Evolutionary conservation across 1,284 basidiomycete genomes (phyloP).

Genomic region (Puccinia coronata): DNA sequence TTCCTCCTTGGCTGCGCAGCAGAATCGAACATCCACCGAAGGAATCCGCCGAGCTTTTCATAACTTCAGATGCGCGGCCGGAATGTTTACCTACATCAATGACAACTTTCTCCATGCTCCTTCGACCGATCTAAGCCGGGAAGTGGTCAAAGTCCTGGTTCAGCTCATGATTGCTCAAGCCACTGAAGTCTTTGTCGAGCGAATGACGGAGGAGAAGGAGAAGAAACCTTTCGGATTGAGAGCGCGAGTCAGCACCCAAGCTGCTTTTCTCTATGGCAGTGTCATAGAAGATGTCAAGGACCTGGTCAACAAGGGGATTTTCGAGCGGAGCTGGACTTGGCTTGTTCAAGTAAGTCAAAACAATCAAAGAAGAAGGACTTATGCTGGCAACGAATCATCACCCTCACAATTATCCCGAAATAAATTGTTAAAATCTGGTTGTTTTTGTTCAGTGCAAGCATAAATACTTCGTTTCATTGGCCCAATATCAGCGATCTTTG

Average conservation of each 20-base stretch:
- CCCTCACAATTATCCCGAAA: not conserved
- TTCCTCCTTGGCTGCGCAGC: constrained; percentile 79
- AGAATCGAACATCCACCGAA: constrained; percentile 74
- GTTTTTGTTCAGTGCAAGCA: constrained; percentile 71
- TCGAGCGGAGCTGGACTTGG: constrained; percentile 91
- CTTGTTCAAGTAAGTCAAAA: constrained; percentile 69
- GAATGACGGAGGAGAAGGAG: constrained; percentile 74
- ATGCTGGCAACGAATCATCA: not conserved
- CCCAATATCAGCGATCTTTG: constrained; percentile 81
- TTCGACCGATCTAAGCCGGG: constrained; percentile 90
- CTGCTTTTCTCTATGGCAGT: constrained; percentile 74
- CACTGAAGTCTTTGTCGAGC: constrained; percentile 94
- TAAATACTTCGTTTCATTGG: constrained; percentile 81
- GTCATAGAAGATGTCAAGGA: constrained; percentile 89
- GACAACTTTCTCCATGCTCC: constrained; percentile 99
- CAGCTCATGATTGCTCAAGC: constrained; percentile 86
- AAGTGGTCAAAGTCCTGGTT: constrained; percentile 89
- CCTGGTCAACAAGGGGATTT: constrained; percentile 89
- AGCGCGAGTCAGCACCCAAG: constrained; percentile 81
- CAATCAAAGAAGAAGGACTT: not conserved
- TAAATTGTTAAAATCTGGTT: not conserved
- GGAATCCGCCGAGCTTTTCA: constrained; percentile 93
- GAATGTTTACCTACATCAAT: constrained; percentile 98
- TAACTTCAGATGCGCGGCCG: constrained; percentile 87
- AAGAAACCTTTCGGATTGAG: constrained; percentile 79